These are phyloP conservation scores for Pestalotiopsis sp. DNA, from an alignment of 2,329 filamentous ascomycete genomes.

Conservation along the genomic window DNA sequence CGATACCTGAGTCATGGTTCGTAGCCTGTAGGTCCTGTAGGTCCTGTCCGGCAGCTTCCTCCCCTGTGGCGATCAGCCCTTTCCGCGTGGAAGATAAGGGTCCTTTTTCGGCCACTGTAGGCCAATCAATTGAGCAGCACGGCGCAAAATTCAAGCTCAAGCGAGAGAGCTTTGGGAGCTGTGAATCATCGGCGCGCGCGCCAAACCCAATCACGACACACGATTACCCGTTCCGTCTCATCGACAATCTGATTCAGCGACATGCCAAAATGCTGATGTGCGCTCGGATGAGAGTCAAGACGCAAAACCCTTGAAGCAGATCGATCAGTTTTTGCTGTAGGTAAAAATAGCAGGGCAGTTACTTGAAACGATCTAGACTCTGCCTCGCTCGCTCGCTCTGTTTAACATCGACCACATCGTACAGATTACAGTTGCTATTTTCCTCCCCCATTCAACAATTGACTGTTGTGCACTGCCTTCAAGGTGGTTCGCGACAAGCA, in stretches of 20 bases:
- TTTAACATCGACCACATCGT: background rate
- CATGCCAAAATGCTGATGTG: background rate
- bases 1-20: background rate
- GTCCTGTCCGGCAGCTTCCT: background rate
- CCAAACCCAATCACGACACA: background rate
- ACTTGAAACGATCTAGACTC: background rate
- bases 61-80: slow-evolving; percentile 6
- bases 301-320: background rate
- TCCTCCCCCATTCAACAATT: background rate
- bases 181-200: background rate
- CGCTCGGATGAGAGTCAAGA: background rate
- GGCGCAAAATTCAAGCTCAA: background rate
- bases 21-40: background rate
- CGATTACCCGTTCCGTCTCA: background rate
- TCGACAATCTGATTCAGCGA: background rate
- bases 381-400: background rate
- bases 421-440: background rate
- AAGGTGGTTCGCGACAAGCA: background rate
- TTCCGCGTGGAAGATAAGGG: slow-evolving; percentile 1
- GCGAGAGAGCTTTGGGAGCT: background rate
- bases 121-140: background rate
- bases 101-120: background rate
- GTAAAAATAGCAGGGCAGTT: background rate
- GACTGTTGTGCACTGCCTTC: background rate
- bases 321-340: background rate